Base-by-base conservation (phyloP, 2,329 filamentous ascomycete species). In the Diaporthe australafricana region DNA sequence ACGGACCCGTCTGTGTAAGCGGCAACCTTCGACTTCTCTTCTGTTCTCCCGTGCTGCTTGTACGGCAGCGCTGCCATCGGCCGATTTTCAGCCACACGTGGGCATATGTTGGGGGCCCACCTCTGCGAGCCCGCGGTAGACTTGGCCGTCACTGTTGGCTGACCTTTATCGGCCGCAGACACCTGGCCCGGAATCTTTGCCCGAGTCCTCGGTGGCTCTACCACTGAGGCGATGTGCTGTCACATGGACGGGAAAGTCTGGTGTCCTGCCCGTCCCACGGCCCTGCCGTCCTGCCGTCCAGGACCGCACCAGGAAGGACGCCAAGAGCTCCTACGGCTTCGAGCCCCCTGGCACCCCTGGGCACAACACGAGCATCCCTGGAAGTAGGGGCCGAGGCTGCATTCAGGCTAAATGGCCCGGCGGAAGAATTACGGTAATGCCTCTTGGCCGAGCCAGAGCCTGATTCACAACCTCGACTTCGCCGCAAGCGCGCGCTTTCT, bases 401-500 rank as follows among this genome's bases (percentile, higher is more conserved):
- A 65, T 65, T 65, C 60, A 65, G 60, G 60, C 60, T 65, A 65
- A 65, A 65, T 65, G 60, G 60, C 14, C 35, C 45, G 5, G 40
- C 60, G 60, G 60, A 38, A 50, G 60, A 65, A 65, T 38, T 65
- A 27, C 60, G 25, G 30, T 22, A 65, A 65, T 38, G 60, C 60
- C 45, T 65, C 60, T 65, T 65, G 60, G 60, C 60, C 60, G 60
- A 50, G 60, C 60, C 50, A 50, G 30, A 50, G 50, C 45, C 30
- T 38, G 45, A 38, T 65, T 50, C 60, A 65, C 48, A n/a, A 6
- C 45, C 32, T 50, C 60, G 48, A 38, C 60, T 50, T 65, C 60
- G 60, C 45, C 60, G 45, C 60, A 65, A 20, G 45, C 30, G 60
- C 45, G 45, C 60, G 42, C 30, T 30, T 50, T 65, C 22, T 50